phyloP scores from a whole-genome alignment of 164 flowering plant species.

The Taxillus chinensis region DNA sequence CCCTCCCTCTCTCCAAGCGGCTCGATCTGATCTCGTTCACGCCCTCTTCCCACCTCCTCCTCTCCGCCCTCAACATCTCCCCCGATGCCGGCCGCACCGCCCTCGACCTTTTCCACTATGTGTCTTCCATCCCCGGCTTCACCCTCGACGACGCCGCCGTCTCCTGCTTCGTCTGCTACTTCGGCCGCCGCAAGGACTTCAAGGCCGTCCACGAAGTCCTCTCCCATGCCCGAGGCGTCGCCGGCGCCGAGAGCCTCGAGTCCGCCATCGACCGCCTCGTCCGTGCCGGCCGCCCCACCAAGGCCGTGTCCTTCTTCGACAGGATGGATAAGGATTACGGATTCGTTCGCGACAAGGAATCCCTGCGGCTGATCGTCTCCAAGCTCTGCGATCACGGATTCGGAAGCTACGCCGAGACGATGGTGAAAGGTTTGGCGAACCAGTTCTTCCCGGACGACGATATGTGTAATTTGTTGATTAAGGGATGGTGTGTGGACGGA shows the following conservation, averaged over 20 bases:
- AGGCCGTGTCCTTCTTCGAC: slow-evolving; percentile 57
- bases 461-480: slow-evolving; percentile 62
- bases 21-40: slow-evolving; percentile 56
- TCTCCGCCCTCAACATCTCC: slow-evolving; percentile 41
- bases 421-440: slow-evolving; percentile 64
- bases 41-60: slow-evolving; percentile 38
- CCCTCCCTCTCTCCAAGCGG: slow-evolving; percentile 40
- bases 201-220: slow-evolving; percentile 57
- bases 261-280: slow-evolving; percentile 47
- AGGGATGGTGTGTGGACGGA: slow-evolving; percentile 89
- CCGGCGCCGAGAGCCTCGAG: slow-evolving; percentile 34
- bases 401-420: slow-evolving; percentile 71
- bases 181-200: slow-evolving; percentile 85
- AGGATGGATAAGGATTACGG: slow-evolving; percentile 75
- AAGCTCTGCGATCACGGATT: slow-evolving; percentile 61
- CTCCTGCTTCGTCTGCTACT: slow-evolving; percentile 51
- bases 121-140: slow-evolving; percentile 32
- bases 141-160: slow-evolving; percentile 42
- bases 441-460: slow-evolving; percentile 77
- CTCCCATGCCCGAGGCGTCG: slow-evolving; percentile 20
- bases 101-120: slow-evolving; percentile 58
- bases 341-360: slow-evolving; percentile 36
- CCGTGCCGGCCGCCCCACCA: slow-evolving; percentile 63
- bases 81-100: slow-evolving; percentile 67
- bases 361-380: slow-evolving; percentile 43